A percentile compares a stretch with the other conserved stretches of the same genome.
These are phyloP conservation scores for Beauveria pseudobassiana DNA, from an alignment of 2,329 filamentous ascomycete species.

Conservation along the genomic window DNA sequence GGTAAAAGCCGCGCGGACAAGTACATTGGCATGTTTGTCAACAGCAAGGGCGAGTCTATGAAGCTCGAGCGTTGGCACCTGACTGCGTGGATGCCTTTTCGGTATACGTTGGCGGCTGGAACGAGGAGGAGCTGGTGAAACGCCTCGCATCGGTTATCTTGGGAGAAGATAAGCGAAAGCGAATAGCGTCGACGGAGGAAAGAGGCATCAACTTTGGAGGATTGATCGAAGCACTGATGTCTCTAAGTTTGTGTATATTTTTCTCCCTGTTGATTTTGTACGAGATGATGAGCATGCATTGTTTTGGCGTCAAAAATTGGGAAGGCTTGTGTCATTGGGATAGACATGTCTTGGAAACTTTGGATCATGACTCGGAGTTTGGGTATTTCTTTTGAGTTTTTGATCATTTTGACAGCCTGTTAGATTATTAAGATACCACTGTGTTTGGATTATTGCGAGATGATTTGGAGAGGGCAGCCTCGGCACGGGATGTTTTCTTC, in stretches of 20 bases:
- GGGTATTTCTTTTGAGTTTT: conserved; percentile 3
- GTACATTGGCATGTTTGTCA: conserved; percentile 42
- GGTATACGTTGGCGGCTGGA: conserved; percentile 41
- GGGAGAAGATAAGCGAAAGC: conserved; percentile 34
- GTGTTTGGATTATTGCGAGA: background rate
- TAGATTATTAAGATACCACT: conserved; percentile 5
- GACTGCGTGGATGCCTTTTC: conserved; percentile 48
- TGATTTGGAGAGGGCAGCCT: background rate
- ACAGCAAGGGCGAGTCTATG: conserved; percentile 38
- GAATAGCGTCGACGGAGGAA: conserved; percentile 9
- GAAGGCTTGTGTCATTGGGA: background rate
- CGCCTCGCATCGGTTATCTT: conserved; percentile 45
- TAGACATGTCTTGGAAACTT: background rate
- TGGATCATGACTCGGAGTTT: background rate
- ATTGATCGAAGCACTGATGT: no score
- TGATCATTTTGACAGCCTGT: background rate
- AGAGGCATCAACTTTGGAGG: no score
- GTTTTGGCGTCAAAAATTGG: background rate
- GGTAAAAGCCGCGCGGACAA: conserved; percentile 21
- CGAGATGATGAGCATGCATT: conserved; percentile 2
- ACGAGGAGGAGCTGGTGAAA: conserved; percentile 41
- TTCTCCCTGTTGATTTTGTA: background rate
- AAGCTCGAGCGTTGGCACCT: conserved; percentile 48
- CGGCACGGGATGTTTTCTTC: background rate
- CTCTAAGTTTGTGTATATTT: background rate